Percentiles rank a stretch among this genome's conserved stretches.
Conservation (phyloP, 352 stramenopile genomes). For the Phytophthora citrophthora region DNA sequence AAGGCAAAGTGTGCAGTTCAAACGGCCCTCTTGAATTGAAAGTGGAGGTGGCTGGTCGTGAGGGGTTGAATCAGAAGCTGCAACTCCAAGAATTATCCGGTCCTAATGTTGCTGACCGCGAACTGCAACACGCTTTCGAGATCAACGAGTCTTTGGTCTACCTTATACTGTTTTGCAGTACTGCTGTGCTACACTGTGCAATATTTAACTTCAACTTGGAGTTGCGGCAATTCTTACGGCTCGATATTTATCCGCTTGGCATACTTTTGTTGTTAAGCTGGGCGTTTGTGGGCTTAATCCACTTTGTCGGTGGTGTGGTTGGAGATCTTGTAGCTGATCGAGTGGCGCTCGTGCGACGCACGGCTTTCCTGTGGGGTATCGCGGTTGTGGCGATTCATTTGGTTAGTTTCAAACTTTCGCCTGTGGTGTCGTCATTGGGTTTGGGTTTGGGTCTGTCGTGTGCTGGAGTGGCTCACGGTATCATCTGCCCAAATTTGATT, state of each 20-base stretch:
- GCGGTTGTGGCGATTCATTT: conserved; percentile 57
- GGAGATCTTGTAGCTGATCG: conserved; percentile 57
- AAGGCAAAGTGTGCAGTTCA: conserved; percentile 11
- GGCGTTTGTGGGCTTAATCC: conserved; percentile 56
- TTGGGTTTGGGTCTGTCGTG: conserved; percentile 47
- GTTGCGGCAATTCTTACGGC: conserved; percentile 48
- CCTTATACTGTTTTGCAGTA: conserved; percentile 60
- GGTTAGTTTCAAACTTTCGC: conserved; percentile 35
- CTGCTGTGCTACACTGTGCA: conserved; percentile 61
- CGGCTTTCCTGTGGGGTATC: conserved; percentile 49
- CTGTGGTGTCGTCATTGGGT: conserved; percentile 37
- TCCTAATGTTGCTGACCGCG: background rate
- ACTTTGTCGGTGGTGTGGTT: conserved; percentile 58
- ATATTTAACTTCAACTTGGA: conserved; percentile 70
- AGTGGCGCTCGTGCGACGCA: conserved; percentile 46
- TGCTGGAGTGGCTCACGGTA: conserved; percentile 52
- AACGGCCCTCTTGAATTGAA: conserved; percentile 7
- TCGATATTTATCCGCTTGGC: conserved; percentile 62
- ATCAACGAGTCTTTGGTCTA: conserved; percentile 47
- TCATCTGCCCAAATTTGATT: conserved; percentile 59
- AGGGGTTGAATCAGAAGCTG: conserved; percentile 2
- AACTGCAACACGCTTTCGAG: conserved; percentile 20
- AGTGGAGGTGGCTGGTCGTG: background rate
- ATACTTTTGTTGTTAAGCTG: conserved; percentile 63
- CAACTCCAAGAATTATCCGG: conserved; percentile 4